Evolutionary conservation across 495 filamentous ascomycete genomes (phyloP).

Genomic region (Barbatosphaeria neglecta): DNA sequence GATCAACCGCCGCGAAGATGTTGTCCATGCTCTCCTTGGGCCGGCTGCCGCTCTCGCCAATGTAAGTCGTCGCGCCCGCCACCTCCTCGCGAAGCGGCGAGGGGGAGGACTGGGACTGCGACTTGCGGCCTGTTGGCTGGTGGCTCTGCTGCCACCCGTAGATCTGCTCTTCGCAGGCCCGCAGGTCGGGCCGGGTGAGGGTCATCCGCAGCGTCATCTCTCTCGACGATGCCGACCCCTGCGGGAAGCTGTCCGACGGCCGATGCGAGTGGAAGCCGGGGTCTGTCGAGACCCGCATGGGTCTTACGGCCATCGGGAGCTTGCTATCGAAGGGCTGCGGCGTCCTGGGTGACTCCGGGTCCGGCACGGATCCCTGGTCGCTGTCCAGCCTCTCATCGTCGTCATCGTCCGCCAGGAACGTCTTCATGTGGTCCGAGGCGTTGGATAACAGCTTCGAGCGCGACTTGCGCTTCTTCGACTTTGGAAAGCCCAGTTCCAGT

Average conservation of each 20-base stretch:
- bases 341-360: conserved; percentile 44
- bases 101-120: conserved; percentile 10
- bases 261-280: conserved; percentile 14
- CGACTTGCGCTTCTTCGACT: conserved; percentile 13
- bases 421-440: conserved; percentile 26
- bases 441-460: conserved; percentile 17
- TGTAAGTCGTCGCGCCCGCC: conserved; percentile 2
- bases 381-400: conserved; percentile 37
- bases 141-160: conserved; percentile 43
- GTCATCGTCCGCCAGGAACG: conserved; percentile 40
- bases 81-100: conserved; percentile 5
- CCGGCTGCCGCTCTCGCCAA: conserved; percentile 2
- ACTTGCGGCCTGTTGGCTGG: conserved; percentile 14
- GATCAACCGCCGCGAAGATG: conserved; percentile 9
- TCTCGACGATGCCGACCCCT: conserved; percentile 47
- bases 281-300: conserved; percentile 13
- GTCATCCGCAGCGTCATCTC: conserved; percentile 97
- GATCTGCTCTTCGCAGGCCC: conserved; percentile 51
- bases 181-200: conserved; percentile 76
- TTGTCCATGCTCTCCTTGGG: conserved; percentile 21
- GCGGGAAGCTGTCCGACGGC: conserved; percentile 33
- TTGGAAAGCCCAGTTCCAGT: too few species aligned
- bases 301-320: conserved; percentile 12
- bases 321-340: conserved; percentile 29
- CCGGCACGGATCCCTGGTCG: conserved; percentile 36